phyloP scores from a whole-genome alignment of 805 yeast species.

The Yarrowia sp. region DNA sequence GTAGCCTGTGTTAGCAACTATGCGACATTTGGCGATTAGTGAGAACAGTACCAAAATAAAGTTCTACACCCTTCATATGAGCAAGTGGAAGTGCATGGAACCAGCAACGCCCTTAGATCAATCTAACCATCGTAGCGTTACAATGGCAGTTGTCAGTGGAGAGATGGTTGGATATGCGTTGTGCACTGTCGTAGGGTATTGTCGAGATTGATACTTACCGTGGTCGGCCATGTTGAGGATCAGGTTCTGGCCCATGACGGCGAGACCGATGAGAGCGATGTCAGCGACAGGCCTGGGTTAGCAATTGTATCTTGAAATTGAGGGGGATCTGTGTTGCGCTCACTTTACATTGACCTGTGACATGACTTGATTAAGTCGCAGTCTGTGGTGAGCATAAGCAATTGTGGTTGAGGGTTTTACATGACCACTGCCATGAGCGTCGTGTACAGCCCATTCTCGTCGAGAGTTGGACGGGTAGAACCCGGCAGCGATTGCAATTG shows the following conservation, averaged over 20 bases:
- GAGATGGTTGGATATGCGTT: not conserved
- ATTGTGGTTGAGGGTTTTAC: not conserved
- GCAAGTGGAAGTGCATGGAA: constrained; percentile 24
- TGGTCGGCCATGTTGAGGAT: constrained; percentile 97
- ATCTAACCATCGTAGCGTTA: not conserved
- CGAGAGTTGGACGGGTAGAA: not conserved
- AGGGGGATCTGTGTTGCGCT: not conserved
- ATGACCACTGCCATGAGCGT: not conserved
- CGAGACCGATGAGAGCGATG: constrained; percentile 98
- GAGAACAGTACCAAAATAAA: not conserved
- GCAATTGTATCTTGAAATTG: not conserved
- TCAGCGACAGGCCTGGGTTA: constrained; percentile 53
- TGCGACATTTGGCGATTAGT: constrained; percentile 8
- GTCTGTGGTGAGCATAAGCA: constrained; percentile 18
- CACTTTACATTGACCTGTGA: constrained; percentile 15
- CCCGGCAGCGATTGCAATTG: not conserved
- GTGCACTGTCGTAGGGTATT: not conserved
- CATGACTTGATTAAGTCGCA: constrained; percentile 17
- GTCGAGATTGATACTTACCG: constrained; percentile 45
- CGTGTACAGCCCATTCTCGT: not conserved
- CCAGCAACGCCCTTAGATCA: not conserved
- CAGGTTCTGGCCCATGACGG: constrained; percentile 98
- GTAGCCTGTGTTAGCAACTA: constrained; percentile 41
- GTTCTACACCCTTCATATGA: constrained; percentile 11
- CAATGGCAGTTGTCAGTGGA: not conserved